Conservation (phyloP, 164 flowering plant species). For the Dillenia turbinata region DNA sequence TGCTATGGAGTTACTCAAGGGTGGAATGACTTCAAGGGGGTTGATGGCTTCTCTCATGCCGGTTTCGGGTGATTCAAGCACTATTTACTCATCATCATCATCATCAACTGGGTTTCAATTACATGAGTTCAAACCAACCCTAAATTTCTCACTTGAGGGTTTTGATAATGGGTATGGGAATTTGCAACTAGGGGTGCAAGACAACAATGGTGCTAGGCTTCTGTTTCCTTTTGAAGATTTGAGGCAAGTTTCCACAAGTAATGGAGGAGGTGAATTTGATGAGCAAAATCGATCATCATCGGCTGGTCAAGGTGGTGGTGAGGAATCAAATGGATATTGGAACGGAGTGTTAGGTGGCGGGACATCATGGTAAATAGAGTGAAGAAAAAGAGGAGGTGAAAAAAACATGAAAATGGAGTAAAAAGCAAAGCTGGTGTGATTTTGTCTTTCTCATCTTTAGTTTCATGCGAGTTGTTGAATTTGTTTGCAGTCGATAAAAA, state of each 20-base stretch:
- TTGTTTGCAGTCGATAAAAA: too few species aligned
- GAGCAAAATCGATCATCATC: slow-evolving; percentile 15
- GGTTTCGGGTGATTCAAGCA: slow-evolving; percentile 13
- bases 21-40: slow-evolving; percentile 27
- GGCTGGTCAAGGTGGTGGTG: slow-evolving; percentile 20
- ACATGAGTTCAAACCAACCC: slow-evolving; percentile 39
- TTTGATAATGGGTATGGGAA: slow-evolving; percentile 34
- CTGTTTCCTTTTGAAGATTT: slow-evolving; percentile 46
- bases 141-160: slow-evolving; percentile 45
- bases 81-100: slow-evolving; percentile 11
- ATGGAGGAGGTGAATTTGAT: slow-evolving; percentile 7
- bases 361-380: slow-evolving; percentile 32
- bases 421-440: too few species aligned
- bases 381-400: not conserved
- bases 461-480: too few species aligned
- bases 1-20: slow-evolving; percentile 52
- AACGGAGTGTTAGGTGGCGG: slow-evolving; percentile 52
- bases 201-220: slow-evolving; percentile 22
- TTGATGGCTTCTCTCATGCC: slow-evolving; percentile 18
- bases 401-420: too few species aligned
- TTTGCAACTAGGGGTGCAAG: slow-evolving; percentile 23
- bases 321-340: slow-evolving; percentile 38
- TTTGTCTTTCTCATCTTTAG: too few species aligned
- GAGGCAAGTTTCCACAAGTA: slow-evolving; percentile 27
- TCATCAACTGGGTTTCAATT: slow-evolving; percentile 18